These are phyloP conservation scores for Leccinum variabile DNA, from an alignment of 1,284 basidiomycete species.

Conservation along the genomic window DNA sequence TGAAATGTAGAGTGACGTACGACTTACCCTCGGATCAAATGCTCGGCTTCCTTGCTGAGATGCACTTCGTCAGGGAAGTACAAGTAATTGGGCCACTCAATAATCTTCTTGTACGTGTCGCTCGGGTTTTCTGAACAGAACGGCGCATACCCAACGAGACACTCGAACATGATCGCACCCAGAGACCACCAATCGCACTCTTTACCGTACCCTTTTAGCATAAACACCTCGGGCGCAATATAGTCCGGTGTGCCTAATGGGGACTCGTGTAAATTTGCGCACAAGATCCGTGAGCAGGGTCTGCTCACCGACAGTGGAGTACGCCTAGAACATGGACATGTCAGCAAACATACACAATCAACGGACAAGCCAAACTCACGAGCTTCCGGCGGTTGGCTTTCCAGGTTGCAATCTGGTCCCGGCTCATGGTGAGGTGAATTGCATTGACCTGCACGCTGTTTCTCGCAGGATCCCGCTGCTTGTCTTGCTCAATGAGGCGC, in stretches of 20 bases:
- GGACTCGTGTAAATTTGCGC: constrained; percentile 5
- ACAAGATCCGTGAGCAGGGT: background rate
- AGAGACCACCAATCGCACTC: constrained; percentile 99
- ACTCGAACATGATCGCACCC: constrained; percentile 98
- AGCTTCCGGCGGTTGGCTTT: constrained; percentile 97
- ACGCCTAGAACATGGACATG: constrained; percentile 60
- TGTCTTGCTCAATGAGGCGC: constrained; percentile 72
- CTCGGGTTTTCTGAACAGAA: constrained; percentile 98
- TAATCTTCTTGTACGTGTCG: constrained; percentile 98
- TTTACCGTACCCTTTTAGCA: constrained; percentile 96
- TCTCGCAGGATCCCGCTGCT: constrained; percentile 59
- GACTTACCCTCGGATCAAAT: constrained; percentile 78
- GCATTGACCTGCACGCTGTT: constrained; percentile 96
- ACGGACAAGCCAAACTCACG: constrained; percentile 45
- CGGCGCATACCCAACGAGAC: constrained; percentile 94
- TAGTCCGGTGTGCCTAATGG: constrained; percentile 50
- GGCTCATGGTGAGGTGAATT: constrained; percentile 93
- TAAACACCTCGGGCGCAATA: constrained; percentile 98
- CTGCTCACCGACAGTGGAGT: constrained; percentile 89
- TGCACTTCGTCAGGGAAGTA: constrained; percentile 97
- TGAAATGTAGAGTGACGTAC: background rate
- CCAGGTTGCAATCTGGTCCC: constrained; percentile 97
- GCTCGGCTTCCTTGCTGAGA: constrained; percentile 89
- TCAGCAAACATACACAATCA: constrained; percentile 10
- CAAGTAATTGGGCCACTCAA: constrained; percentile 91